Evolutionary conservation across 1,139 yeast species (phyloP).

Genomic region (Martiniozyma asiatica): DNA sequence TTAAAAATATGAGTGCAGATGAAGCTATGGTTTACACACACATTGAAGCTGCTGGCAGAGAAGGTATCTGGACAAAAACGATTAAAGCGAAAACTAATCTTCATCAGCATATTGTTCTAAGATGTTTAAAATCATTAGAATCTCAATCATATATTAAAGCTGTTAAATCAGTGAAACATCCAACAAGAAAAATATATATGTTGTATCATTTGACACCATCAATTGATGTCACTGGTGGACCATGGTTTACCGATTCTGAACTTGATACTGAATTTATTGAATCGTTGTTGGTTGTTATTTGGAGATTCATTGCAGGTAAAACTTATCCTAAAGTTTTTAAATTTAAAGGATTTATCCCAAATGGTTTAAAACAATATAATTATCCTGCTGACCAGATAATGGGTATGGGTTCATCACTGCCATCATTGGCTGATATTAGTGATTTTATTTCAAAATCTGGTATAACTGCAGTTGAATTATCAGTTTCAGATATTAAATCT

Average conservation of each 20-base stretch:
- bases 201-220: constrained; percentile 87
- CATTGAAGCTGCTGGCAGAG: constrained; percentile 88
- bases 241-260: constrained; percentile 97
- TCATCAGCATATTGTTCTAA: constrained; percentile 82
- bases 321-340: constrained; percentile 65
- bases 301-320: constrained; percentile 71
- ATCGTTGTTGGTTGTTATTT: constrained; percentile 67
- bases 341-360: constrained; percentile 14
- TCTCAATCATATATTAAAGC: constrained; percentile 76
- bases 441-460: constrained; percentile 65
- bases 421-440: constrained; percentile 59
- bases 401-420: constrained; percentile 27
- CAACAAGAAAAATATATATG: constrained; percentile 96
- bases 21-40: constrained; percentile 87
- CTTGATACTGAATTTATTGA: constrained; percentile 90
- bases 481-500: constrained; percentile 60
- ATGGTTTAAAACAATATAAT: constrained; percentile 16
- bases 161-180: constrained; percentile 85
- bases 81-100: constrained; percentile 82
- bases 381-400: constrained; percentile 30
- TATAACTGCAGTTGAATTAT: constrained; percentile 73
- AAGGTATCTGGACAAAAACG: constrained; percentile 94
- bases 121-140: constrained; percentile 78
- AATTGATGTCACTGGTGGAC: constrained; percentile 95
- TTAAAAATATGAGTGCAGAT: constrained; percentile 68